phyloP scores from a whole-genome alignment of 2,329 filamentous ascomycete species.

The Thermothelomyces thermophilus region DNA sequence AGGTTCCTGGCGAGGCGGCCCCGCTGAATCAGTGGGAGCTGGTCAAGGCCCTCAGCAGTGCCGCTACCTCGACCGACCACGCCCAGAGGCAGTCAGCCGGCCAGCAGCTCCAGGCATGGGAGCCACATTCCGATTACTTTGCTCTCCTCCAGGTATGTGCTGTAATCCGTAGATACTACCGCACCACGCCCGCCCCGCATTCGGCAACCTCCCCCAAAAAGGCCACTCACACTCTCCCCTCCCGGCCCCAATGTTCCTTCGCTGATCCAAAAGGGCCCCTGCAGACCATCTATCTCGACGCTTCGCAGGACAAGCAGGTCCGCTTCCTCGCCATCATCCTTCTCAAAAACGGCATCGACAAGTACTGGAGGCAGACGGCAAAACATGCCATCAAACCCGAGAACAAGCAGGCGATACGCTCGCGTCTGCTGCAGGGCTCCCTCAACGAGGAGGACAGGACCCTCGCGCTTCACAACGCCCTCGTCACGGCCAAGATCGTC shows the following conservation, averaged over 20 bases:
- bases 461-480: conserved; percentile 79
- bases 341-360: conserved; percentile 94
- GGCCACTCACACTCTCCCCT: background rate
- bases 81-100: conserved; percentile 59
- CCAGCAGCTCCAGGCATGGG: conserved; percentile 67
- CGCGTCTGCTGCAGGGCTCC: conserved; percentile 67
- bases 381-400: conserved; percentile 63
- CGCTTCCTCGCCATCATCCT: conserved; percentile 89
- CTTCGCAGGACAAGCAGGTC: conserved; percentile 65
- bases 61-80: conserved; percentile 57
- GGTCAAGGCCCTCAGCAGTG: conserved; percentile 52
- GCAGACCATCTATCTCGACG: conserved; percentile 75
- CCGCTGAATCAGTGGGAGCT: conserved; percentile 60
- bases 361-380: conserved; percentile 72
- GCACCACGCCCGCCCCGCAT: too few relatives aligned
- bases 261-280: background rate
- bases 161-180: too few relatives aligned
- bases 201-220: too few relatives aligned
- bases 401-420: conserved; percentile 72
- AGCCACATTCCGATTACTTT: conserved; percentile 59
- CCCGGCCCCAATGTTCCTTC: background rate
- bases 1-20: conserved; percentile 75
- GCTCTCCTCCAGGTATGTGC: conserved; percentile 56
- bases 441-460: conserved; percentile 68
- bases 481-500: conserved; percentile 81